A percentile compares a stretch with the other conserved stretches of the same genome.
Conservation (phyloP, 495 filamentous ascomycete genomes). For the Chaetomium cochliodes region DNA sequence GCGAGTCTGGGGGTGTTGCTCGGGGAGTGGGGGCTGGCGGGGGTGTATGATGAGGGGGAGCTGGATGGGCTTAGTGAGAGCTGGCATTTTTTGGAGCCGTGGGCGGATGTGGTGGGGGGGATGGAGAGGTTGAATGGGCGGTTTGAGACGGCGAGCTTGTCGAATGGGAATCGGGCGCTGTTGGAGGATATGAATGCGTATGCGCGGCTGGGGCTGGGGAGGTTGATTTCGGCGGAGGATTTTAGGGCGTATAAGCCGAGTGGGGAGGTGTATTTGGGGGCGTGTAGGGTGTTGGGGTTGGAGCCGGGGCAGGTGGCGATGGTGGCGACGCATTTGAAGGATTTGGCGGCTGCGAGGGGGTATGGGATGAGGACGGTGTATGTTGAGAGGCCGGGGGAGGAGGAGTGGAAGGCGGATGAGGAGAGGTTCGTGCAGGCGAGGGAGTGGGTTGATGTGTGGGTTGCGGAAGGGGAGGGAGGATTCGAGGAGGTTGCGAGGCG, state of each 20-base stretch:
- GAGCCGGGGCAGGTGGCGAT: slow-evolving; percentile 63
- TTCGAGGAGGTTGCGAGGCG: slow-evolving; percentile 54
- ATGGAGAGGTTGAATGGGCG: slow-evolving; percentile 49
- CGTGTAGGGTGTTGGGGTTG: slow-evolving; percentile 57
- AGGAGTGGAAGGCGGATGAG: slow-evolving; percentile 55
- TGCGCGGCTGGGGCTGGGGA: slow-evolving; percentile 60
- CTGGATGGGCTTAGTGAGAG: slow-evolving; percentile 54
- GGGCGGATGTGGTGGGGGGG: slow-evolving; percentile 62
- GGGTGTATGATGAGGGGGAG: slow-evolving; percentile 60
- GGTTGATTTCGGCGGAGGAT: slow-evolving; percentile 62
- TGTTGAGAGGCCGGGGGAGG: slow-evolving; percentile 67
- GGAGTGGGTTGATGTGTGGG: slow-evolving; percentile 66
- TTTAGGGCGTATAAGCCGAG: slow-evolving; percentile 79
- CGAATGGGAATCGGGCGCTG: slow-evolving; percentile 69
- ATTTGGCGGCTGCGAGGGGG: slow-evolving; percentile 63
- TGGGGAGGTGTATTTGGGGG: slow-evolving; percentile 65
- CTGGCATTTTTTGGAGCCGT: slow-evolving; percentile 72
- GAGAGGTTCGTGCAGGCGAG: slow-evolving; percentile 53
- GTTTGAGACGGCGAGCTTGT: slow-evolving; percentile 63
- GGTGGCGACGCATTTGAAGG: slow-evolving; percentile 74
- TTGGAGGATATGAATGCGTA: slow-evolving; percentile 60
- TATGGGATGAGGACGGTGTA: slow-evolving; percentile 69
- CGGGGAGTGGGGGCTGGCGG: slow-evolving; percentile 50
- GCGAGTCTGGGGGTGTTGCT: slow-evolving; percentile 60
- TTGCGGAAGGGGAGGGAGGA: slow-evolving; percentile 49